A percentile compares a stretch with the other conserved stretches of the same genome.
phyloP scores from a whole-genome alignment of 805 yeast genomes.

The Priceomyces castillae region DNA sequence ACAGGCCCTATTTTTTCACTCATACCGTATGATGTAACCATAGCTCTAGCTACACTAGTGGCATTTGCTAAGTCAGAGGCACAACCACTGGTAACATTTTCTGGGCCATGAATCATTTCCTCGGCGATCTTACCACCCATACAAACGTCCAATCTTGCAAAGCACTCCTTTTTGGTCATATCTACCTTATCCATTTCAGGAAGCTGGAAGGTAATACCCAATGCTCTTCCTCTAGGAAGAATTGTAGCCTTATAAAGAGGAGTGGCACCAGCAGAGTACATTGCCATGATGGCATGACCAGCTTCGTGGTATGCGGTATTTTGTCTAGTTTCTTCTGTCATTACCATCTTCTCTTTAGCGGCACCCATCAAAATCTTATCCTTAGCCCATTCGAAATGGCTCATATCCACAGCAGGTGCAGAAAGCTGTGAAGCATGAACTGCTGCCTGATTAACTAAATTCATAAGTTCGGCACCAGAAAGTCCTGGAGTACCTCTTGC shows the following conservation, averaged over 20 bases:
- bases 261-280: constrained; percentile 91
- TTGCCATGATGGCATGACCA: constrained; percentile 98
- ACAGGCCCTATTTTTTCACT: constrained; percentile 92
- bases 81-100: constrained; percentile 93
- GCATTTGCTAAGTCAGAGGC: constrained; percentile 88
- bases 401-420: constrained; percentile 86
- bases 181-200: constrained; percentile 99
- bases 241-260: constrained; percentile 96
- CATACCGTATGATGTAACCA: constrained; percentile 98
- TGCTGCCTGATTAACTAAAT: constrained; percentile 96
- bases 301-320: constrained; percentile 99
- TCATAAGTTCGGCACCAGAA: constrained; percentile 97
- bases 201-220: constrained; percentile 94
- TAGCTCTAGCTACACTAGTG: constrained; percentile 89
- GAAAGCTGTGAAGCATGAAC: constrained; percentile 91
- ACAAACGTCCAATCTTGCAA: constrained; percentile 91
- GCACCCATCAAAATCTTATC: constrained; percentile 98
- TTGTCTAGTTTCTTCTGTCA: constrained; percentile 89
- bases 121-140: constrained; percentile 99
- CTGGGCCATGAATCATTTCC: constrained; percentile 86
- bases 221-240: constrained; percentile 92
- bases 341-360: constrained; percentile 94
- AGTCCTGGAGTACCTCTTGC: constrained; percentile 98
- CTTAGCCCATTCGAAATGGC: constrained; percentile 97
- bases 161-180: constrained; percentile 82